Evolutionary conservation across 352 stramenopile genomes (phyloP), one percentile per base, ranked within the genome.

Genomic region (Saprolegnia diclina): DNA sequence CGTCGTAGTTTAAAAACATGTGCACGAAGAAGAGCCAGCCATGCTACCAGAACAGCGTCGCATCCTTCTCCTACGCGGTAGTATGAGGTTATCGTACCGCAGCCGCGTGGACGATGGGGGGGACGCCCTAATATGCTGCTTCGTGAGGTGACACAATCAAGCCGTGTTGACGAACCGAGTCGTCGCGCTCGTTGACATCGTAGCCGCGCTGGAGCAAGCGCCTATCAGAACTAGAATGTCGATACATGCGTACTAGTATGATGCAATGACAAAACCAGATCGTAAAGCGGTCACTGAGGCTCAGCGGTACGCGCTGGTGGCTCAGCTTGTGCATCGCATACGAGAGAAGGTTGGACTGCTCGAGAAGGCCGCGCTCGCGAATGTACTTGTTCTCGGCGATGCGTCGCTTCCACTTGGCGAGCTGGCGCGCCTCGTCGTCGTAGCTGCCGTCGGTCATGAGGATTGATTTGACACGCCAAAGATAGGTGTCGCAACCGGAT

Each of bases 341-440:
- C 5, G 40, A n/a, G 11, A 69, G 63, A 6, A 69, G 45, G 40
- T 69, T 69, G 48, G 63, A 44, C 16, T 69, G n/a, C 19, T 46
- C 48, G 6, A 69, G 63, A 21, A 69, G 22, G 13, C 54, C 29
- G 4, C 9, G 35, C 38, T 46, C 45, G 45, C 63, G 44, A 29
- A 69, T 69, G 50, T 69, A 63, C 29, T 32, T 54, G 26, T 69
- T 62, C 38, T 69, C 63, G 5, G 29, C 63, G 22, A 69, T 19
- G 16, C 63, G 63, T 14, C 63, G 63, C 48, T 69, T 69, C 63
- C 63, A 69, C 26, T 69, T 69, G 37, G 63, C 63, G 26, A 69
- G 26, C 16, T 69, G 44, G 16, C 57, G 40, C 13, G 21, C 22
- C 10, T 67, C 61, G 32, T 61, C 26, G 56, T 64, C 56, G 10